Percentiles rank a stretch among this genome's conserved stretches.
Conservation (phyloP, 768 basidiomycete species). For the Naganishia vishniacii region DNA sequence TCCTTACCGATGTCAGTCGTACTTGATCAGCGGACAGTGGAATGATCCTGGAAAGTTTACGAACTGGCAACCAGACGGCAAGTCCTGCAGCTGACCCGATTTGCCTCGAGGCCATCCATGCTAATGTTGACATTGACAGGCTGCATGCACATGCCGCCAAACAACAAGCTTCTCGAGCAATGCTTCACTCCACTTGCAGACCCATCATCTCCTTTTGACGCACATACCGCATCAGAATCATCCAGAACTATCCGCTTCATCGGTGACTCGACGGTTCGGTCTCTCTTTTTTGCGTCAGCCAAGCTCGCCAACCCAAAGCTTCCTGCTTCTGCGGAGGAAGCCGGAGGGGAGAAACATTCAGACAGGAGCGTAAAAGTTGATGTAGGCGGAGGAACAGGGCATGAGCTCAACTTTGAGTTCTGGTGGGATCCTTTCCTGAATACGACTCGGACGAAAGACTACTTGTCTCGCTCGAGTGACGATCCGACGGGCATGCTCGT, state of each 20-base stretch:
- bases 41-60: conserved; percentile 57
- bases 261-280: conserved; percentile 77
- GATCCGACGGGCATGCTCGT: conserved; percentile 63
- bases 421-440: conserved; percentile 75
- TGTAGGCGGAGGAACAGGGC: conserved; percentile 23
- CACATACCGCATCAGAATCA: conserved; percentile 26
- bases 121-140: conserved; percentile 51
- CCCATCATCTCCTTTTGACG: conserved; percentile 12
- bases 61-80: conserved; percentile 87
- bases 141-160: conserved; percentile 60
- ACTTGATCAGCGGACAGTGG: conserved; percentile 72
- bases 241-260: conserved; percentile 65
- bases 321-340: conserved; percentile 31
- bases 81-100: conserved; percentile 36
- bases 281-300: conserved; percentile 70
- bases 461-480: conserved; percentile 49
- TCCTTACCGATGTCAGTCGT: conserved; percentile 64
- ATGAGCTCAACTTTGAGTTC: conserved; percentile 37
- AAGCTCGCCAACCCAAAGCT: conserved; percentile 55
- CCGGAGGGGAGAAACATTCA: conserved; percentile 62
- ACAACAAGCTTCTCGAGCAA: conserved; percentile 18
- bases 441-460: conserved; percentile 55
- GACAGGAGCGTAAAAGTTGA: conserved; percentile 49
- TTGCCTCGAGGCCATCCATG: conserved; percentile 25
- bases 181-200: conserved; percentile 26